phyloP scores from a whole-genome alignment of 1,284 basidiomycete genomes.

The Lentinus polychrous region DNA sequence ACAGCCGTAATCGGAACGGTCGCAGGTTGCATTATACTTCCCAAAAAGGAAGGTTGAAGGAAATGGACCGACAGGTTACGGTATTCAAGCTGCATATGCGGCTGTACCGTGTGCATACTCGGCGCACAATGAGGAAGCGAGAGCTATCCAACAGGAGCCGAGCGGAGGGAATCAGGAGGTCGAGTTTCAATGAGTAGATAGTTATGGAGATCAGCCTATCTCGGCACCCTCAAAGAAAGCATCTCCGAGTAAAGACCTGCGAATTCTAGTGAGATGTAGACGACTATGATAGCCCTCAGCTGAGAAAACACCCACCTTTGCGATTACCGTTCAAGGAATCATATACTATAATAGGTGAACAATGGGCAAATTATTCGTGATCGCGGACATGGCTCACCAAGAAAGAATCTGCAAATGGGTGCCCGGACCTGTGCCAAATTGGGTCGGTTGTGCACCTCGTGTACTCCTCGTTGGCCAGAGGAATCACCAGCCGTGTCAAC shows the following conservation, averaged over 20 bases:
- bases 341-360: neutral
- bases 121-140: slow-evolving; percentile 5
- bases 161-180: slow-evolving; percentile 5
- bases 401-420: neutral
- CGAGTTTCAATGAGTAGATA: slow-evolving; percentile 6
- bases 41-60: slow-evolving; percentile 27
- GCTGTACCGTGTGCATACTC: neutral
- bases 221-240: slow-evolving; percentile 8
- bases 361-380: neutral
- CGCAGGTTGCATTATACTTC: slow-evolving; percentile 18
- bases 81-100: neutral
- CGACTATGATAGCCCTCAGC: neutral
- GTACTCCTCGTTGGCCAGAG: slow-evolving; percentile 5
- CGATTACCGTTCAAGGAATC: neutral
- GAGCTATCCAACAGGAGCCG: slow-evolving; percentile 5
- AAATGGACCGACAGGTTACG: neutral
- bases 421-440: neutral
- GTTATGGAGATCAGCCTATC: slow-evolving; percentile 7
- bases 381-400: neutral
- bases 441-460: slow-evolving; percentile 1
- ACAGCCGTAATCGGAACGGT: slow-evolving; percentile 23
- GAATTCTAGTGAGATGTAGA: neutral
- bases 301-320: neutral
- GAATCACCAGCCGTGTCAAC: slow-evolving; percentile 4
- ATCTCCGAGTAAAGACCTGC: neutral